Evolutionary conservation across 306 rosid species (phyloP), one percentile per base, ranked within the genome.

Genomic region (Lablab purpureus): DNA sequence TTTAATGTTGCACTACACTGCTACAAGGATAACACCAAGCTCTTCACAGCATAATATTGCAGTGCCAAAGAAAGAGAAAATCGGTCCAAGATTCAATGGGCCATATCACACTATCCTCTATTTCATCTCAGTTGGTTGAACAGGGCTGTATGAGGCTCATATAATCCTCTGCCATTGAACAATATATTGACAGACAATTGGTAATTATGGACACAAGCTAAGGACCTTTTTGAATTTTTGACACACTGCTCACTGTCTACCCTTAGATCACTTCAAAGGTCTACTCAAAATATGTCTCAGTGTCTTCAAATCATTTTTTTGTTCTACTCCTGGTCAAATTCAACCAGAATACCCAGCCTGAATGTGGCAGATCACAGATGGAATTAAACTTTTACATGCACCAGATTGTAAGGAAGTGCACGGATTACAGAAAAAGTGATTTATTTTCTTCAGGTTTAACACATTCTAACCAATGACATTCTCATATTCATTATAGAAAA

Each of bases 261-360:
- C 73, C 8, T 3, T 47, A 34, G 23, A 34, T 66, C 30, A 66
- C 58, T 77, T 77, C 45, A 18, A 21, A 67, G 49, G 17, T 40
- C 22, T 34, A 32, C 46, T 40, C 65, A 65, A 37, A 25, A 67
- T 41, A 55, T 8, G 22, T 18, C 36, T 25, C 10, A 54, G 62
- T 25, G 13, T 19, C 18, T 37, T 21, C n/a, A 66, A 15, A 32
- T 14, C 12, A 28, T 22, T 66, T 50, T n/a, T 67, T 77, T 10
- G 10, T 77, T 66, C 14, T 50, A 36, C 23, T 66, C 25, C 19
- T n/a, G 21, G 36, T 40, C 32, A 13, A 66, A 18, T 37, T 51
- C 41, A 51, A 60, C 74, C 30, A 67, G 37, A 49, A 27, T 69
- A 21, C 75, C 56, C 62, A 56, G 64, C 69, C 70, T 52, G 64